phyloP scores from a whole-genome alignment of 1,139 yeast species.

The Arxiozyma bovina region DNA sequence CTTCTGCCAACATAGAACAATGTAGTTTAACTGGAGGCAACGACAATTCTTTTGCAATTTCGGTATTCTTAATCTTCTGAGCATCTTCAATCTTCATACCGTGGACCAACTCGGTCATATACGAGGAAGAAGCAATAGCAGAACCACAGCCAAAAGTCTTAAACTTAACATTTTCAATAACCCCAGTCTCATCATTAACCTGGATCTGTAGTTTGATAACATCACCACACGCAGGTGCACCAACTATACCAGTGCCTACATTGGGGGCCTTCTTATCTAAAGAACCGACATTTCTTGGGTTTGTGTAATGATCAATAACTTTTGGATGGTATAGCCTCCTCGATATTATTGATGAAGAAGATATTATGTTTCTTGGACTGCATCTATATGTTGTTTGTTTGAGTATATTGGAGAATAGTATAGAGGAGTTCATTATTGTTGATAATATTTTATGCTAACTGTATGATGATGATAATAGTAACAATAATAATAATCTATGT shows the following conservation, averaged over 20 bases:
- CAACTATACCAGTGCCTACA: conserved; percentile 97
- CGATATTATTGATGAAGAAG: background rate
- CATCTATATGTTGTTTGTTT: background rate
- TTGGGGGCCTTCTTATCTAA: conserved; percentile 64
- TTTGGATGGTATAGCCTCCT: conserved; percentile 51
- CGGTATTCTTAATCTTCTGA: conserved; percentile 77
- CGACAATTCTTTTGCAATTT: conserved; percentile 84
- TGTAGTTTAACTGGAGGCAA: conserved; percentile 96
- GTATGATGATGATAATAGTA: no score
- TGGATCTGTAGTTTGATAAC: conserved; percentile 95
- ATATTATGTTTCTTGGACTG: background rate
- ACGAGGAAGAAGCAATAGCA: conserved; percentile 92
- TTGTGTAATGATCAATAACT: conserved; percentile 85
- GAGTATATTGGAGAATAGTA: background rate
- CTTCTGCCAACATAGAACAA: conserved; percentile 98
- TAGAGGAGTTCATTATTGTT: background rate
- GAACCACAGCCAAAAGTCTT: conserved; percentile 98
- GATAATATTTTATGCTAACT: no score
- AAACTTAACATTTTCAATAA: conserved; percentile 89
- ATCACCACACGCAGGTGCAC: conserved; percentile 99
- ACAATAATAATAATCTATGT: background rate
- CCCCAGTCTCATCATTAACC: conserved; percentile 82
- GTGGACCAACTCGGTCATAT: conserved; percentile 89
- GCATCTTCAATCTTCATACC: conserved; percentile 96
- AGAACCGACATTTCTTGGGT: conserved; percentile 95